A percentile compares a stretch with the other conserved stretches of the same genome.
Evolutionary conservation across 176 grass and related monocot species (phyloP).

Genomic region (Poa pratensis): DNA sequence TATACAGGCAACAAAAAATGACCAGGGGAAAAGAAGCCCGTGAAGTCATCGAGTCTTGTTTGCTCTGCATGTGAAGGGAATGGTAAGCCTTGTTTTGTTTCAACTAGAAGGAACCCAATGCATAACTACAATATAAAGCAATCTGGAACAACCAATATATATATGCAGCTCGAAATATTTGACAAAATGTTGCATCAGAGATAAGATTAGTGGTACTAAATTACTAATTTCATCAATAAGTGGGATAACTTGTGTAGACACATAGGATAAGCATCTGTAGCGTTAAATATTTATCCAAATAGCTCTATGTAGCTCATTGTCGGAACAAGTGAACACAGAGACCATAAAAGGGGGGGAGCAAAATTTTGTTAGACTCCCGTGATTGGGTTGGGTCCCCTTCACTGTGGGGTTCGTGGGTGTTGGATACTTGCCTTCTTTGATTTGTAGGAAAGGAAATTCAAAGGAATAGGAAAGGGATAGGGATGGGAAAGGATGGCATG

Average conservation of each 20-base stretch:
- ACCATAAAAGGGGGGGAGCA: neutral
- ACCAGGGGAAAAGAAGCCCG: conserved; percentile 47
- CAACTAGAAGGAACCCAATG: neutral
- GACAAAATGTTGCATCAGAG: neutral
- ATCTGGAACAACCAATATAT: neutral
- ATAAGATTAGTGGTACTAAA: neutral
- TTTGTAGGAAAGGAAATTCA: no score
- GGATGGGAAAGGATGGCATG: no score
- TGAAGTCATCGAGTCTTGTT: conserved; percentile 57
- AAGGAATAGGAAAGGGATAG: no score
- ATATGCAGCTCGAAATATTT: neutral
- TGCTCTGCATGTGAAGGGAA: conserved; percentile 69
- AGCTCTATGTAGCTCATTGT: neutral
- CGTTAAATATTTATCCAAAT: neutral
- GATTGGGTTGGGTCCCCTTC: neutral
- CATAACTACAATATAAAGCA: neutral
- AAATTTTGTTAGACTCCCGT: conserved; percentile 10
- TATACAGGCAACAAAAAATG: conserved; percentile 61
- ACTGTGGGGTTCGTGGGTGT: neutral
- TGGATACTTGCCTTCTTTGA: neutral
- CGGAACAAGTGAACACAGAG: neutral
- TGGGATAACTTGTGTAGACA: neutral
- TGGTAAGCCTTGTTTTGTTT: conserved; percentile 50
- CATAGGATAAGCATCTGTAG: conserved; percentile 2
- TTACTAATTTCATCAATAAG: neutral